These are phyloP conservation scores for Penicillium herquei DNA, from an alignment of 495 filamentous ascomycete species.

Conservation along the genomic window DNA sequence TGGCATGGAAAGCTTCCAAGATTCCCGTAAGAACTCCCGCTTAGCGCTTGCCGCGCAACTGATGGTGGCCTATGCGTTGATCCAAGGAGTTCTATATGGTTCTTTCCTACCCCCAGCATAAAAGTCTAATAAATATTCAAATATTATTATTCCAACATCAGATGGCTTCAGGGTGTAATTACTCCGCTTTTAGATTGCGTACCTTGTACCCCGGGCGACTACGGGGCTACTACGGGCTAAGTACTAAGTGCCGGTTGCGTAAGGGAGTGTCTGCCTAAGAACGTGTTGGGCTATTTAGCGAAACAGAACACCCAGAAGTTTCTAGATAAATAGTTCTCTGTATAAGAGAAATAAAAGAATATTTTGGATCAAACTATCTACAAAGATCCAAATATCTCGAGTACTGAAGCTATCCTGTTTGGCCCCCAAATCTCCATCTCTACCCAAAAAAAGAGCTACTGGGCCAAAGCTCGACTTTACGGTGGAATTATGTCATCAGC, in stretches of 20 bases:
- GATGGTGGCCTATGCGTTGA: constrained; percentile 76
- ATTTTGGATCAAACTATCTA: neutral
- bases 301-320: neutral
- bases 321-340: neutral
- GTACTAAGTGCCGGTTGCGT: constrained; percentile 10
- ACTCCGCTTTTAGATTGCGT: neutral
- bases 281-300: constrained; percentile 2
- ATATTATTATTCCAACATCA: neutral
- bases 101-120: constrained; percentile 92
- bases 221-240: no score
- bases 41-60: constrained; percentile 50
- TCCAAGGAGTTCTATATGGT: constrained; percentile 82
- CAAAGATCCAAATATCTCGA: neutral
- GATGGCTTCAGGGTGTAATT: neutral
- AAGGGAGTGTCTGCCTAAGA: constrained; percentile 16
- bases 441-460: constrained; percentile 4
- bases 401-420: neutral
- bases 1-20: constrained; percentile 24
- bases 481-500: constrained; percentile 47
- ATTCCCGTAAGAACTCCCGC: constrained; percentile 18
- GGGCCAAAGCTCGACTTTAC: constrained; percentile 16
- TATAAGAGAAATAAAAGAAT: neutral
- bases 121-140: constrained; percentile 1
- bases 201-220: constrained; percentile 3
- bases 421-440: neutral